Evolutionary conservation across 805 yeast species (phyloP).

Genomic region (Kluyveromyces lactis): DNA sequence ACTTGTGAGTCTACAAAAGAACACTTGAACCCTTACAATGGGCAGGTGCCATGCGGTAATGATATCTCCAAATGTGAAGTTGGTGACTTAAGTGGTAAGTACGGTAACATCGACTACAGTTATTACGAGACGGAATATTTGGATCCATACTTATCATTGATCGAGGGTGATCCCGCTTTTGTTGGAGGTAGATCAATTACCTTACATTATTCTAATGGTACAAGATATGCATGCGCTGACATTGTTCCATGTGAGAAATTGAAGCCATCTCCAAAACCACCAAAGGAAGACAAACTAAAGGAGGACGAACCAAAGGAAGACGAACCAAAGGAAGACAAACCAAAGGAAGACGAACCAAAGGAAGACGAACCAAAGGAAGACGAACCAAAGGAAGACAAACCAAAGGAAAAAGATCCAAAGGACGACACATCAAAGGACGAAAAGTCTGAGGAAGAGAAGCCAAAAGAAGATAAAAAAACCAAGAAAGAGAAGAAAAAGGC

Average conservation of each 20-base stretch:
- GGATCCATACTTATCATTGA: conserved; percentile 60
- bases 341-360: neutral
- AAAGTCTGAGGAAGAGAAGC: conserved; percentile 1
- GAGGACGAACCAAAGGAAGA: neutral
- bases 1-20: conserved; percentile 48
- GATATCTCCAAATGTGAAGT: conserved; percentile 55
- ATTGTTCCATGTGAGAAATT: conserved; percentile 23
- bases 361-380: neutral
- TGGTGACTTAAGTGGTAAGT: conserved; percentile 74
- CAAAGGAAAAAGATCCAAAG: neutral
- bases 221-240: conserved; percentile 56
- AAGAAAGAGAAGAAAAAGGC: conserved; percentile 4
- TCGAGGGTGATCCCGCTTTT: conserved; percentile 46
- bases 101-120: conserved; percentile 63
- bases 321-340: neutral
- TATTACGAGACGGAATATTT: conserved; percentile 55
- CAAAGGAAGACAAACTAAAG: neutral
- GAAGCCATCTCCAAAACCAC: neutral
- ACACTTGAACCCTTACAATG: conserved; percentile 59
- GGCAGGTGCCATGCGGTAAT: conserved; percentile 45
- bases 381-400: conserved; percentile 1
- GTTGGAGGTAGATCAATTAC: conserved; percentile 50
- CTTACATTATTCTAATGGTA: conserved; percentile 47
- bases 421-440: neutral
- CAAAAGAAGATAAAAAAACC: conserved; percentile 1